Base-by-base conservation (phyloP, 306 rosid genomes). In the Cucurbita argyrosperma region DNA sequence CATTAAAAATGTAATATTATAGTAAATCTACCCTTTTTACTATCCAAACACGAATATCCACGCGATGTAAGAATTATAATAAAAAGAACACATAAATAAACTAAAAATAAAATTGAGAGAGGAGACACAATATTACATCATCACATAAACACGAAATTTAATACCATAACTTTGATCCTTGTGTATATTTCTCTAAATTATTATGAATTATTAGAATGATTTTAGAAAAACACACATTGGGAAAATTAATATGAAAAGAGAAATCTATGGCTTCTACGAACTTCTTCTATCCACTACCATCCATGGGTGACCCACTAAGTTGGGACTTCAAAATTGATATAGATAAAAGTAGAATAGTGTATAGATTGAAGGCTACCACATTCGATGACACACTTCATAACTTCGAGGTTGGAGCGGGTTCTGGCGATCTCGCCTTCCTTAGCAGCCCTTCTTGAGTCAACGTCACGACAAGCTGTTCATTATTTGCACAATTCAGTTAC, bases 361-460 rank as follows among this genome's bases (percentile, higher is more conserved):
- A 18, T 67, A 46, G n/a, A 37, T 14, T 26, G 56, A 26, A 30
- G n/a, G 18, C 39, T 43, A 19, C 23, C 57, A 69, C 45, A 49
- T 23, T 40, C 23, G 42, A 54, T 38, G 12, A 46, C 10, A 30
- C 65, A 23, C 26, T 64, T 90, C 86, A 93, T 81, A 94, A 75
- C 84, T 84, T 90, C 3, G 98, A 86, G 61, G 75, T 76, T 21
- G 53, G 67, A 46, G 76, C 72, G 19, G 87, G 52, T 50, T 71
- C 77, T 54, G 80, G 78, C 50, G 23, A 21, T 63, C 53, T 75
- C 14, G 58, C 66, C 77, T 68, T 73, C 77, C 98, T 84, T 46
- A 84, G 38, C 13, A 94, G 87, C 69, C 97, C 96, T 82, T 94
- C 97, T 86, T 90, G 98, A 77, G 87, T 83, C 85, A 83, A 45